Evolutionary conservation across 176 grass and related monocot genomes (phyloP).

Genomic region (Dendrocalamus sinicus): DNA sequence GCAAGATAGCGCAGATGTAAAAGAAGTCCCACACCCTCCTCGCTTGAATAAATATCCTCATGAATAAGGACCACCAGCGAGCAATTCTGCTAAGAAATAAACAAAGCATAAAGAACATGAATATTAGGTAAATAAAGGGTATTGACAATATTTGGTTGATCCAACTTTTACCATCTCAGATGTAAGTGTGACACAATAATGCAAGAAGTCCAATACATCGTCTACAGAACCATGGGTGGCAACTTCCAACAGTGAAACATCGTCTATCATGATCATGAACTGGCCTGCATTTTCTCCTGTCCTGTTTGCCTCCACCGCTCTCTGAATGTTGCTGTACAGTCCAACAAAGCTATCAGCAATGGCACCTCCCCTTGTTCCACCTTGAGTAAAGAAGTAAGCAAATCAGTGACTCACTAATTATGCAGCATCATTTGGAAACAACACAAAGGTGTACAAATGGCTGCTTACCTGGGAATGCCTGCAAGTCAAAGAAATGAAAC

Average conservation of each 20-base stretch:
- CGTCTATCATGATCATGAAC: conserved; percentile 71
- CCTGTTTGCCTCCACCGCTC: conserved; percentile 50
- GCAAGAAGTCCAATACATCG: conserved; percentile 76
- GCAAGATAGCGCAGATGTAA: conserved; percentile 68
- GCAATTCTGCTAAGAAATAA: conserved; percentile 65
- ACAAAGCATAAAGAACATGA: background rate
- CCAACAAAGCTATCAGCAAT: conserved; percentile 53
- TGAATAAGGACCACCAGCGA: conserved; percentile 74
- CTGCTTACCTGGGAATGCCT: conserved; percentile 68
- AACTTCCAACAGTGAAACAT: conserved; percentile 86
- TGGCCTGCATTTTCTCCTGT: conserved; percentile 40
- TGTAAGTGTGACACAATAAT: conserved; percentile 68
- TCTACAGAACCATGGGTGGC: conserved; percentile 63
- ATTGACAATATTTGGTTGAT: background rate
- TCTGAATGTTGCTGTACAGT: conserved; percentile 67
- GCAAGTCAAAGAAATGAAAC: conserved; percentile 77
- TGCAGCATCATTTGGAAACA: conserved; percentile 18
- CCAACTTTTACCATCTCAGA: conserved; percentile 68
- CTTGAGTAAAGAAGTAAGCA: conserved; percentile 54
- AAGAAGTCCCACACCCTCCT: conserved; percentile 62
- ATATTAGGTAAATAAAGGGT: background rate
- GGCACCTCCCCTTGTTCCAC: conserved; percentile 43
- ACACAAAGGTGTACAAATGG: conserved; percentile 5
- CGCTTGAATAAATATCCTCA: conserved; percentile 79
- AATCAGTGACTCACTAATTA: background rate